These are phyloP conservation scores for Moesziomyces sp. DNA, from an alignment of 1,284 basidiomycete species.

Conservation along the genomic window DNA sequence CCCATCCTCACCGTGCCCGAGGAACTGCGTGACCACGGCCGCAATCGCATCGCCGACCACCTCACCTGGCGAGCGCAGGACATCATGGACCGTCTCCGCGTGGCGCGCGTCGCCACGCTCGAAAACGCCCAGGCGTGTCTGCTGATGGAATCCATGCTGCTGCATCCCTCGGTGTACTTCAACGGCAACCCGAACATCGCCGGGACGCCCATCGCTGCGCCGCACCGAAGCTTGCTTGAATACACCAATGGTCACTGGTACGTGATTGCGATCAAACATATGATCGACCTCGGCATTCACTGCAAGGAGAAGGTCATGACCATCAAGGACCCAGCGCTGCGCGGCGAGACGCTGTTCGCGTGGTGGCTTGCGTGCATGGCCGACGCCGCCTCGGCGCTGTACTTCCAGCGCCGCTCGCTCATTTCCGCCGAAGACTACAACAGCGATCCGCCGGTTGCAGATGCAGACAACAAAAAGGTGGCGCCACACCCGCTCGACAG, in stretches of 20 bases:
- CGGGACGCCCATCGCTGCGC: conserved; percentile 29
- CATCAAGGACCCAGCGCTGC: conserved; percentile 40
- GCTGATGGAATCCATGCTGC: conserved; percentile 50
- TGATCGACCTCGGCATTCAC: conserved; percentile 55
- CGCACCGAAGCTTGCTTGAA: conserved; percentile 27
- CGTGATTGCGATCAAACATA: conserved; percentile 48
- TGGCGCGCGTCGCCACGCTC: conserved; percentile 79
- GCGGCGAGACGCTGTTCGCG: conserved; percentile 71
- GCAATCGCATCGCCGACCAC: conserved; percentile 80
- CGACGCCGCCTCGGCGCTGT: conserved; percentile 74
- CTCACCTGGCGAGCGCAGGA: conserved; percentile 73
- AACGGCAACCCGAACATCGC: conserved; percentile 32
- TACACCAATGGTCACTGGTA: conserved; percentile 53
- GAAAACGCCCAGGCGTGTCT: conserved; percentile 75
- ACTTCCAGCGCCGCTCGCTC: conserved; percentile 75
- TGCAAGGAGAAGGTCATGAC: conserved; percentile 47
- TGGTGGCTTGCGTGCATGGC: conserved; percentile 79
- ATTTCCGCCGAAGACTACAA: conserved; percentile 70
- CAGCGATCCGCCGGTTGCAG: conserved; percentile 33
- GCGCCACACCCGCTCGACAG: conserved; percentile 32
- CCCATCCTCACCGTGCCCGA: conserved; percentile 44
- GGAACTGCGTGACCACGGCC: conserved; percentile 68
- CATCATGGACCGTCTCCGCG: conserved; percentile 79
- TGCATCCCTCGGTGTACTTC: conserved; percentile 36
- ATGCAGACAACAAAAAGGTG: conserved; percentile 32